phyloP scores from a whole-genome alignment of 2,329 filamentous ascomycete species.

The Decorospora gaudefroyi region DNA sequence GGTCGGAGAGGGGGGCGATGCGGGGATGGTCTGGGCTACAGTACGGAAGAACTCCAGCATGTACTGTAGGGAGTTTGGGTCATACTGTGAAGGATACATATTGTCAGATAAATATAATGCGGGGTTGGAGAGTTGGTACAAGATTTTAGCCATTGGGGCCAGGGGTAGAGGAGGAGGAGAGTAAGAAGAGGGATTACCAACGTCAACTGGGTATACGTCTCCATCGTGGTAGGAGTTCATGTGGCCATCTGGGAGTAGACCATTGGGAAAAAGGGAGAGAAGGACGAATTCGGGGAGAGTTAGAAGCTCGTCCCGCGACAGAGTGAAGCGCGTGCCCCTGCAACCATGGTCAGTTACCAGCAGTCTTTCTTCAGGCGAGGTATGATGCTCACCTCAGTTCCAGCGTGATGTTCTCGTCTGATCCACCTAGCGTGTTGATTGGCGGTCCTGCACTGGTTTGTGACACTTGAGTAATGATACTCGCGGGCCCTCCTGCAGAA shows the following conservation, averaged over 20 bases:
- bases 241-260: constrained; percentile 94
- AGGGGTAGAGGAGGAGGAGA: constrained; percentile 38
- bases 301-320: constrained; percentile 91
- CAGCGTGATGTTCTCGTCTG: constrained; percentile 92
- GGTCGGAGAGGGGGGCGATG: constrained; percentile 66
- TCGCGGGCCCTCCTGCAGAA: constrained; percentile 92
- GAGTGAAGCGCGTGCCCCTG: constrained; percentile 89
- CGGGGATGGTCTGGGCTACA: constrained; percentile 93
- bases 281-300: constrained; percentile 97
- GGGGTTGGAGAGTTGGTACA: constrained; percentile 51
- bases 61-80: constrained; percentile 93
- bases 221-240: constrained; percentile 91
- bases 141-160: constrained; percentile 47
- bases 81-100: constrained; percentile 72
- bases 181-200: constrained; percentile 61
- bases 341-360: constrained; percentile 19
- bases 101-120: constrained; percentile 62
- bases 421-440: constrained; percentile 83
- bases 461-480: constrained; percentile 99
- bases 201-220: constrained; percentile 95
- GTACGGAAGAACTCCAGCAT: constrained; percentile 99
- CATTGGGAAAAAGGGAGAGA: constrained; percentile 96
- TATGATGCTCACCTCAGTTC: constrained; percentile 76
- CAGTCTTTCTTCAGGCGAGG: neutral
- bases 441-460: constrained; percentile 75